Evolutionary conservation across 768 basidiomycete species (phyloP).

Genomic region (Leccinellum luteum): DNA sequence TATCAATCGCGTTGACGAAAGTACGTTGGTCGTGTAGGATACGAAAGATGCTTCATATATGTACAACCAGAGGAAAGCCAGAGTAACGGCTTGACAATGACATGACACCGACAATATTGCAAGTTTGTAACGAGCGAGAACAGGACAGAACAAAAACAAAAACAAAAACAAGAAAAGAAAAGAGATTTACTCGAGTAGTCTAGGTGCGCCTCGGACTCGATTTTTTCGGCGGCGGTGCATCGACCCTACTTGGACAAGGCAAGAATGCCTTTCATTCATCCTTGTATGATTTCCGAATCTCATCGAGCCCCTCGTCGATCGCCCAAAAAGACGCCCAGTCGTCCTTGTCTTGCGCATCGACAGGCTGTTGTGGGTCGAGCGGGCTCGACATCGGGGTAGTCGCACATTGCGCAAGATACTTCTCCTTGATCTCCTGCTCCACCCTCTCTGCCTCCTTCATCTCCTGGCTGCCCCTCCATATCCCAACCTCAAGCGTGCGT

Average conservation of each 20-base stretch:
- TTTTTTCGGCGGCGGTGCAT: neutral
- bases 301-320: slow-evolving; percentile 70
- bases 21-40: neutral
- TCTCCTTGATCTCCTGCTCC: slow-evolving; percentile 53
- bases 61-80: neutral
- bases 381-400: slow-evolving; percentile 3
- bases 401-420: slow-evolving; percentile 32
- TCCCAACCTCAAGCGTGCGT: slow-evolving; percentile 67
- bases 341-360: slow-evolving; percentile 8
- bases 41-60: neutral
- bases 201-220: neutral
- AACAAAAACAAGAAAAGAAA: neutral
- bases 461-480: slow-evolving; percentile 76
- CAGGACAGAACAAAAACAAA: neutral
- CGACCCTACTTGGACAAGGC: neutral
- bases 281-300: slow-evolving; percentile 66
- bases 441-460: slow-evolving; percentile 53
- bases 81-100: neutral
- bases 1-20: neutral
- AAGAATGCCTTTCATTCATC: slow-evolving; percentile 39
- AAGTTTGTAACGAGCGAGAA: neutral
- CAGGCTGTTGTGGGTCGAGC: slow-evolving; percentile 1
- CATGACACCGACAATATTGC: neutral
- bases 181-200: neutral
- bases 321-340: slow-evolving; percentile 57